phyloP scores from a whole-genome alignment of 768 basidiomycete species.

The Saitozyma sp. region DNA sequence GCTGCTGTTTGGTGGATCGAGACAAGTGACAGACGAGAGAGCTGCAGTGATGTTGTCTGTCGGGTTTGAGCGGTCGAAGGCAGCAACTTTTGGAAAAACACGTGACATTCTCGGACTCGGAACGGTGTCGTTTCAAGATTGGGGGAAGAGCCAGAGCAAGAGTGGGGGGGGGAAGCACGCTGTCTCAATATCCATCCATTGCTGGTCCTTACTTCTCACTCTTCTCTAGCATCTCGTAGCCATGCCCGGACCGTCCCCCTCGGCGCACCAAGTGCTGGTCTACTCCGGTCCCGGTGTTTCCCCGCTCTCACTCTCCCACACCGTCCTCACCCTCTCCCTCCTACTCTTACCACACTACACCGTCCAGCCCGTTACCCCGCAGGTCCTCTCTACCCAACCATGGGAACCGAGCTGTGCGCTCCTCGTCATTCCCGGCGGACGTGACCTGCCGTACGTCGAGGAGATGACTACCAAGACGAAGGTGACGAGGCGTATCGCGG shows the following conservation, averaged over 20 bases:
- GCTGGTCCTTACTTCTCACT: neutral
- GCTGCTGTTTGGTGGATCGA: too few relatives aligned
- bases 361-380: conserved; percentile 66
- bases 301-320: conserved; percentile 42
- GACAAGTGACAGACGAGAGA: too few relatives aligned
- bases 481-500: conserved; percentile 58
- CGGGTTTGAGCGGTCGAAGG: too few relatives aligned
- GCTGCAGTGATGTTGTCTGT: too few relatives aligned
- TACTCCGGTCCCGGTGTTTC: conserved; percentile 49
- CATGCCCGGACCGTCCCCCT: conserved; percentile 39
- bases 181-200: neutral
- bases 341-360: conserved; percentile 73
- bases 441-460: conserved; percentile 55
- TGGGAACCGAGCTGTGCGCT: conserved; percentile 76
- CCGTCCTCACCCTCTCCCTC: conserved; percentile 41
- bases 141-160: neutral
- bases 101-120: conserved; percentile 4
- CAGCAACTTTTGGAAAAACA: conserved; percentile 3
- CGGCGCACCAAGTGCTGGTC: conserved; percentile 43
- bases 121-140: neutral
- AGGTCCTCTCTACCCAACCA: conserved; percentile 65
- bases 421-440: conserved; percentile 71
- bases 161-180: neutral
- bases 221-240: neutral
- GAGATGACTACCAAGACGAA: conserved; percentile 47